phyloP scores from a whole-genome alignment of 2,329 filamentous ascomycete species.

The Colletotrichum orbiculare region DNA sequence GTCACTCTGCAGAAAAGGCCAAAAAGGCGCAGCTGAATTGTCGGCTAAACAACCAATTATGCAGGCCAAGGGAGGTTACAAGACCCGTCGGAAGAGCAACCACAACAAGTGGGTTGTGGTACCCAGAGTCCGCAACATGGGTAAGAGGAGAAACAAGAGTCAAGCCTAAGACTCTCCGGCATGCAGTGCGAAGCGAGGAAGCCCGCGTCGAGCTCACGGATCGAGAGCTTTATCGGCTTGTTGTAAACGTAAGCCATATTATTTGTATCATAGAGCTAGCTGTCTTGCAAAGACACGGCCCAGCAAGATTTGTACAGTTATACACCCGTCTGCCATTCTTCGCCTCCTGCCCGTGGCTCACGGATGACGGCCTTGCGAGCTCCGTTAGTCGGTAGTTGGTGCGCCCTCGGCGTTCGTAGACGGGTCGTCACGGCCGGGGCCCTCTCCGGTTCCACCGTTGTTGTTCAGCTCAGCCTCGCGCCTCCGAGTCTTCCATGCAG shows the following conservation, averaged over 20 bases:
- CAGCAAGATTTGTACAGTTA: not conserved
- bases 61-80: slow-evolving; percentile 86
- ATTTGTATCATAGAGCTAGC: slow-evolving; percentile 31
- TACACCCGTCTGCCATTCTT: slow-evolving; percentile 7
- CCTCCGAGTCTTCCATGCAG: slow-evolving; percentile 20
- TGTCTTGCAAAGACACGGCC: no score
- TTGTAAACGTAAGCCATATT: slow-evolving; percentile 33
- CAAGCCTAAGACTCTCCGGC: not conserved
- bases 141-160: slow-evolving; percentile 79
- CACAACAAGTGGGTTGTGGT: slow-evolving; percentile 92
- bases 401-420: no score
- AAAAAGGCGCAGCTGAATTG: not conserved
- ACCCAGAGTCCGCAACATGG: slow-evolving; percentile 86
- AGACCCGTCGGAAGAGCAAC: slow-evolving; percentile 90
- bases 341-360: not conserved
- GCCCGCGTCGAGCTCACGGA: not conserved
- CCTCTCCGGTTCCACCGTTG: not conserved
- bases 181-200: not conserved
- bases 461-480: not conserved
- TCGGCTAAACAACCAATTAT: slow-evolving; percentile 43
- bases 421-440: not conserved
- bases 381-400: not conserved
- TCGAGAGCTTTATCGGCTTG: slow-evolving; percentile 2
- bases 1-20: slow-evolving; percentile 50
- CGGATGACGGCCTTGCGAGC: no score